These are phyloP conservation scores for Rhexocercosporidium sp. DNA, from an alignment of 2,329 filamentous ascomycete genomes.

Conservation along the genomic window DNA sequence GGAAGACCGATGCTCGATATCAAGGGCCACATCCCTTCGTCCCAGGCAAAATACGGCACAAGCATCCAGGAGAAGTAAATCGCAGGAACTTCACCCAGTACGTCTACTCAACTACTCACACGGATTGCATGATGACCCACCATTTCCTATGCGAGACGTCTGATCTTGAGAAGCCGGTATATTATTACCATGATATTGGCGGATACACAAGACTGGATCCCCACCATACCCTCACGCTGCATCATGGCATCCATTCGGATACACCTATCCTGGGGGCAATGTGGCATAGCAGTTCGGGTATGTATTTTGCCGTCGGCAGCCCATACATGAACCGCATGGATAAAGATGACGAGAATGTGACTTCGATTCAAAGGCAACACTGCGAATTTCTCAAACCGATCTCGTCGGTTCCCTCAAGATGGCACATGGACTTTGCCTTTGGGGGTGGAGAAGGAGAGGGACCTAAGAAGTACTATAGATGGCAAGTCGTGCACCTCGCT, in stretches of 20 bases:
- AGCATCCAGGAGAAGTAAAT: not conserved
- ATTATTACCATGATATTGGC: constrained; percentile 13
- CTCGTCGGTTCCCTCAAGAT: constrained; percentile 2
- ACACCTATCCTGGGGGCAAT: constrained; percentile 5
- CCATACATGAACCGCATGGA: constrained; percentile 2
- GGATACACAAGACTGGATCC: constrained; percentile 12
- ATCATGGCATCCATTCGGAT: not conserved
- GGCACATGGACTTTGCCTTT: constrained; percentile 15
- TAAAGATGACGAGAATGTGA: not conserved
- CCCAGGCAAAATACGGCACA: not conserved
- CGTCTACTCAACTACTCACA: not conserved
- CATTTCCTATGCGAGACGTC: constrained; percentile 10
- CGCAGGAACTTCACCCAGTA: constrained; percentile 9
- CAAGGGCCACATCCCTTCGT: constrained; percentile 13
- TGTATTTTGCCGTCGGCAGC: constrained; percentile 12
- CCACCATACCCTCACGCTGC: constrained; percentile 9
- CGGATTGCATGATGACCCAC: constrained; percentile 5
- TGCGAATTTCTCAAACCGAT: constrained; percentile 15
- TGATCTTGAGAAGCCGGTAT: constrained; percentile 5
- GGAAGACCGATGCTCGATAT: not conserved
- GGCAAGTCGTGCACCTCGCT: constrained; percentile 9
- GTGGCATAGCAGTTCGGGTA: constrained; percentile 14
- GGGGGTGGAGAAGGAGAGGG: constrained; percentile 2
- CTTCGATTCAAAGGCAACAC: constrained; percentile 8
- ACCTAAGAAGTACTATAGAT: constrained; percentile 7